These are phyloP conservation scores for Xylariaceae sp. DNA, from an alignment of 2,329 filamentous ascomycete genomes.

Conservation along the genomic window DNA sequence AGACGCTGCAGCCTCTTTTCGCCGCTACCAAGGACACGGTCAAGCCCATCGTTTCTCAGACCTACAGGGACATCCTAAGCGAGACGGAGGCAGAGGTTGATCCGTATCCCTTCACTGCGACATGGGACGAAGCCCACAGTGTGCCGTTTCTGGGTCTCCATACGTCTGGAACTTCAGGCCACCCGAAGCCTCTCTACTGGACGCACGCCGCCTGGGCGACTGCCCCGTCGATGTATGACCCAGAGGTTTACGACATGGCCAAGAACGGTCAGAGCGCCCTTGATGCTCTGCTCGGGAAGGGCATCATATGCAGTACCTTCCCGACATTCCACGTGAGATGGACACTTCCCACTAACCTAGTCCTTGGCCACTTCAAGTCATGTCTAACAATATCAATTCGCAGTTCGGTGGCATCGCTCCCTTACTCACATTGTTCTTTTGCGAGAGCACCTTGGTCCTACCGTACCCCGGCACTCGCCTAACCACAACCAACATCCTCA, in stretches of 20 bases:
- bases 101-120: constrained; percentile 10
- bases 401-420: constrained; percentile 15
- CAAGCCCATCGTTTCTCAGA: neutral
- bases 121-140: constrained; percentile 9
- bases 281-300: neutral
- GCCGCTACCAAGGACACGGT: neutral
- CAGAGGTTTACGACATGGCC: neutral
- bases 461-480: constrained; percentile 18
- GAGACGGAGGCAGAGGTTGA: constrained; percentile 3
- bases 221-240: neutral
- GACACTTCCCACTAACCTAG: neutral
- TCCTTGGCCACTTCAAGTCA: too few relatives aligned
- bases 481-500: constrained; percentile 21
- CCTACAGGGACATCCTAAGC: constrained; percentile 7
- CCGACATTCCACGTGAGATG: constrained; percentile 15
- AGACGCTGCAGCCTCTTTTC: constrained; percentile 4
- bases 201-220: constrained; percentile 17
- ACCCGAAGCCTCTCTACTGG: constrained; percentile 27
- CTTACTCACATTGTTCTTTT: constrained; percentile 4
- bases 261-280: neutral
- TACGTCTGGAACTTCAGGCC: constrained; percentile 21
- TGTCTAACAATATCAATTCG: neutral
- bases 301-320: constrained; percentile 14
- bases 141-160: neutral
- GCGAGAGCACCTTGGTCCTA: constrained; percentile 16